Percentiles rank a stretch among this genome's conserved stretches.
These are phyloP conservation scores for Arthrinium phaeospermum DNA, from an alignment of 2,329 filamentous ascomycete species.

Conservation along the genomic window DNA sequence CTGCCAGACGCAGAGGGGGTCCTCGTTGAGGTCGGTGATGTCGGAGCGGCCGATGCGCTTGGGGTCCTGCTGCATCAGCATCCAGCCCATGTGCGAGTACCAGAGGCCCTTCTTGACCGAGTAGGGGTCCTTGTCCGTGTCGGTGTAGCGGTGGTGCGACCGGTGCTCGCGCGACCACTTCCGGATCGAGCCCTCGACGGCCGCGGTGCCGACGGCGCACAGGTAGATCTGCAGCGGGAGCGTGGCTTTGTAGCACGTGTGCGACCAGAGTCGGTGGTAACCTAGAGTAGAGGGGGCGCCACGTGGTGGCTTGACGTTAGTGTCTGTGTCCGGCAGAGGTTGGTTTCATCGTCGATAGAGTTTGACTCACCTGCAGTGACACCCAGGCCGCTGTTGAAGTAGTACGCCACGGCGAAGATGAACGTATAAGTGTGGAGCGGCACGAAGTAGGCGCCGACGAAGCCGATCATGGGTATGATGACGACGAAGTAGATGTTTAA, in stretches of 20 bases:
- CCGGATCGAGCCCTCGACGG: conserved; percentile 54
- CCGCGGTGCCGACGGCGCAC: conserved; percentile 51
- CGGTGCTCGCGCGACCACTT: conserved; percentile 57
- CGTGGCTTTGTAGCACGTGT: conserved; percentile 53
- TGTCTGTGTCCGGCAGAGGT: not conserved
- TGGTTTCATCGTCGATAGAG: not conserved
- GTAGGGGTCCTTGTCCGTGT: conserved; percentile 58
- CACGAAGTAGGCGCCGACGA: conserved; percentile 78
- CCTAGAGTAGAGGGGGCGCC: conserved; percentile 26
- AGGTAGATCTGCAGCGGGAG: conserved; percentile 52
- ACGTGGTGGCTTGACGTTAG: conserved; percentile 12
- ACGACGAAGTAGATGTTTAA: conserved; percentile 84
- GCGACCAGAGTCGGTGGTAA: conserved; percentile 47
- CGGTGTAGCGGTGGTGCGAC: conserved; percentile 57
- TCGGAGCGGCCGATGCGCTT: conserved; percentile 57
- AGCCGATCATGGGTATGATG: conserved; percentile 75
- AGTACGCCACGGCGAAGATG: conserved; percentile 51
- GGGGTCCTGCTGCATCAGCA: conserved; percentile 60
- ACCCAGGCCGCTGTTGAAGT: conserved; percentile 42
- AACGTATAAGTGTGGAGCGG: conserved; percentile 51
- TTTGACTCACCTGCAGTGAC: conserved; percentile 40
- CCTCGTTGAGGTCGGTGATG: conserved; percentile 56
- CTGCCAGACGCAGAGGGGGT: conserved; percentile 55
- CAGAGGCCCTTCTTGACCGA: conserved; percentile 55
- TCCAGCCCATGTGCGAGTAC: conserved; percentile 58